Base-by-base conservation (phyloP, 2,329 filamentous ascomycete species). In the Trichoderma asperellum region DNA sequence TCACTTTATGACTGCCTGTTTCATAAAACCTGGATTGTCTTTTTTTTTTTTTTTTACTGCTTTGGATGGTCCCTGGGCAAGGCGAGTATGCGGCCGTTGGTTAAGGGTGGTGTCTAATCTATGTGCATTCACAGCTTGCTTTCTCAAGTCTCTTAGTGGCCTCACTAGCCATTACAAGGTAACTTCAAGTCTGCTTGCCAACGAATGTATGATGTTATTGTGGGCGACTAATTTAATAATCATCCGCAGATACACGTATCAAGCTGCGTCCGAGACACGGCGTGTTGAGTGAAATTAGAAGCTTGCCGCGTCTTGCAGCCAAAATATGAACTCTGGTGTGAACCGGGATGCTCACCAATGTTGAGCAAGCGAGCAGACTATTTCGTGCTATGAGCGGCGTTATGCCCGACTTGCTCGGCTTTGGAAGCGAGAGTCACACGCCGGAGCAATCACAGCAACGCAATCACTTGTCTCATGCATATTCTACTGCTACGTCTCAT, bases 391-490 rank as follows among this genome's bases (percentile, higher is more conserved):
- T 49, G 62, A 66, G 64, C 40, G 64, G 56, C 43, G 32, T 43
- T 47, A 49, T 67, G 64, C 34, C 55, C 64, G 55, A 58, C 64
- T 58, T 55, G 53, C 55, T 67, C 43, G 64, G 64, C 43, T 34
- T 52, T 56, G 29, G 29, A 27, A 52, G 55, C 12, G 55, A 67
- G 49, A 59, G n/a, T 29, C 53, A 52, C 53, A 67, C 40, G 55
- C 40, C 53, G 21, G 29, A 59, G 55, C 40, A n/a, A 29, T 29
- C 49, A 37, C 40, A 47, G 29, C 24, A 59, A 56, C 47, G 40
- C 27, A 29, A 66, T 58, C 53, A 35, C 37, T 66, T 59, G 64
- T 59, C 64, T 58, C 29, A 59, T 52, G 64, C 64, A 59, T 59
- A 35, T n/a, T 43, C 40, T 43, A n/a, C 40, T 43, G 40, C 16